Conservation (phyloP, 2,329 filamentous ascomycete species). For the Ceratocystiopsis sp. region DNA sequence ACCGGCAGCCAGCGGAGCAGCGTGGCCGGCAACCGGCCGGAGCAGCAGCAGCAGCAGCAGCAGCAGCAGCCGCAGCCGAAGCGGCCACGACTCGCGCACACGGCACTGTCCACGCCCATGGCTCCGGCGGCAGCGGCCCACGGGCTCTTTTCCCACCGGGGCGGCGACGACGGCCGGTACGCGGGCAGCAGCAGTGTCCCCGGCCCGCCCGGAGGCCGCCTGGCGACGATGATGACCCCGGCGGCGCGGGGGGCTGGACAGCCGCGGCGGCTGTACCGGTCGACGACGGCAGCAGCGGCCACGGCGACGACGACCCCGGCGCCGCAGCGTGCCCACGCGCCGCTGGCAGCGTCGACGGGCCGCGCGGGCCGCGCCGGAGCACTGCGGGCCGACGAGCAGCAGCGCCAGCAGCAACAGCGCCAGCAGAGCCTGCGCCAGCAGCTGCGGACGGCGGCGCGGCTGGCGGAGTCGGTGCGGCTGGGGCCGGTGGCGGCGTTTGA, state of each 20-base stretch:
- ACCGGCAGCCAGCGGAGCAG: no score
- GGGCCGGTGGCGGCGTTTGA: conserved; percentile 13
- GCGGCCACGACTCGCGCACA: no score
- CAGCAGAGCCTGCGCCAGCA: conserved; percentile 6
- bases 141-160: neutral
- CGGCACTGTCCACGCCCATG: neutral
- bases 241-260: neutral
- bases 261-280: conserved; percentile 3
- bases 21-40: no score
- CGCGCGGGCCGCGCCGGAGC: neutral
- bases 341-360: no score
- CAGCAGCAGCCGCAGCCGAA: no score
- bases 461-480: conserved; percentile 11
- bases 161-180: neutral
- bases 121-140: neutral
- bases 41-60: no score
- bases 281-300: neutral
- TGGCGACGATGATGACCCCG: no score
- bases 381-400: neutral
- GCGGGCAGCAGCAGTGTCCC: conserved; percentile 5
- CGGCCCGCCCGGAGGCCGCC: neutral
- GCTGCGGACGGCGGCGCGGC: conserved; percentile 8
- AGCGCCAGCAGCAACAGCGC: neutral
- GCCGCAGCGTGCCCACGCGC: neutral
- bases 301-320: neutral